Evolutionary conservation across 805 yeast genomes (phyloP), one percentile per base, ranked within the genome.

Genomic region (Ogataea naganishii): DNA sequence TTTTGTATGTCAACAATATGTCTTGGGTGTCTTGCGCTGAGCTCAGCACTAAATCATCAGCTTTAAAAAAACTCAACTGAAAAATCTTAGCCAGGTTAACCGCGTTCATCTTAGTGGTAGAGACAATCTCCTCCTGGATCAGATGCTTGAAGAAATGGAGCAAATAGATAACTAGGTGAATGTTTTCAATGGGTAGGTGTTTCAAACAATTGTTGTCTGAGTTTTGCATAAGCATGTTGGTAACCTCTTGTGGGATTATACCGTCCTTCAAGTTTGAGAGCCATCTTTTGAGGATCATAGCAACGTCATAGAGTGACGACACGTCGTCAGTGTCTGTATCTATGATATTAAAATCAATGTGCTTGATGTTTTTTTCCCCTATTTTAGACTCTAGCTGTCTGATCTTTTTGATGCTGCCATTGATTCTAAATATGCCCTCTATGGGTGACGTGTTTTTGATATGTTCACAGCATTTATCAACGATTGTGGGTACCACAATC

Each of bases 341-440:
- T 6, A 29, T 30, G 12, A 40, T 34, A 18, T 18, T 19, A 14
- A 31, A 24, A 14, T 29, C 33, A 9, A 24, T 17, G 14, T 26
- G 18, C 7, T 13, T 10, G 5, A 17, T 22, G 11, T 27, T 27
- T n/a, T 36, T 27, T 4, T 37, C 42, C 17, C 37, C 32, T 15
- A 58, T 42, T 27, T 35, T 31, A 5, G 28, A 7, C 31, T 58
- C 63, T 26, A 57, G 40, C 14, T 32, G 24, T 28, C 49, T 52
- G 20, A 56, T 47, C 29, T 56, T 57, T 24, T 48, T 48, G 19
- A 58, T 39, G 9, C 58, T 45, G 6, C 61, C 59, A 35, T 56
- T 57, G 33, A 58, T 49, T 35, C 63, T 37, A 34, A 58, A 58
- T n/a, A 57, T 41, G 9, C 63, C 63, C 38, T 58, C 59, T 4